A percentile compares a stretch with the other conserved stretches of the same genome.
Conservation (phyloP, 2,329 filamentous ascomycete genomes). For the Aspergillus amoenus region DNA sequence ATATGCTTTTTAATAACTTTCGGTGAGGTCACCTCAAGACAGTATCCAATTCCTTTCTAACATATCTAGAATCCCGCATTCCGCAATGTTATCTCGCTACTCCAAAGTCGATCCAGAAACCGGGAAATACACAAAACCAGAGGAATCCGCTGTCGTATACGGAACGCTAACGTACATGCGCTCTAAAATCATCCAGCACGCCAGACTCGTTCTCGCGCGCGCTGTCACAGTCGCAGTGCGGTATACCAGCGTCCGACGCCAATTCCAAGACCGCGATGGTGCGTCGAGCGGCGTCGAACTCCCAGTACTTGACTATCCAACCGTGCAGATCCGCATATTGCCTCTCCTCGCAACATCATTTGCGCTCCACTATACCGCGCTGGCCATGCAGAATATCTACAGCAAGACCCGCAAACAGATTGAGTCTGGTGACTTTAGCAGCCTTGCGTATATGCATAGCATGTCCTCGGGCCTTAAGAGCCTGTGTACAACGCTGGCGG, state of each 20-base stretch:
- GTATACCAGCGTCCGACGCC: slow-evolving; percentile 50
- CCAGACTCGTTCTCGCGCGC: slow-evolving; percentile 52
- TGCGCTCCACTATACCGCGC: slow-evolving; percentile 46
- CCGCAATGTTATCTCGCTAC: slow-evolving; percentile 51
- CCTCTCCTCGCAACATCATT: slow-evolving; percentile 55
- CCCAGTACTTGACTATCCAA: slow-evolving; percentile 54
- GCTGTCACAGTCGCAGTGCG: slow-evolving; percentile 55
- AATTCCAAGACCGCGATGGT: slow-evolving; percentile 52
- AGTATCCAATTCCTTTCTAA: too few species aligned
- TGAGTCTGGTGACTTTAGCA: slow-evolving; percentile 49
- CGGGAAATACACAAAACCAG: slow-evolving; percentile 46
- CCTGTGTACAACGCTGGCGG: slow-evolving; percentile 53
- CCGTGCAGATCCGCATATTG: slow-evolving; percentile 54
- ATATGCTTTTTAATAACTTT: slow-evolving; percentile 53
- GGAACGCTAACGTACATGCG: slow-evolving; percentile 52
- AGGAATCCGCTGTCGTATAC: slow-evolving; percentile 47
- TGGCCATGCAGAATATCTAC: slow-evolving; percentile 53
- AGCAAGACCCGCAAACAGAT: slow-evolving; percentile 46
- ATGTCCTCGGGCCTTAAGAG: slow-evolving; percentile 56
- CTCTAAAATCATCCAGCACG: slow-evolving; percentile 45
- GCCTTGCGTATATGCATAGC: slow-evolving; percentile 53
- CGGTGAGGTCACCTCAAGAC: slow-evolving; percentile 16
- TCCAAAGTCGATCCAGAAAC: slow-evolving; percentile 49
- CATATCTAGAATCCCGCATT: slow-evolving; percentile 41
- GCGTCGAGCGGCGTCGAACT: slow-evolving; percentile 34